Percentiles rank a stretch among this genome's conserved stretches.
Conservation (phyloP, 495 filamentous ascomycete species). For the Daldinia decipiens region DNA sequence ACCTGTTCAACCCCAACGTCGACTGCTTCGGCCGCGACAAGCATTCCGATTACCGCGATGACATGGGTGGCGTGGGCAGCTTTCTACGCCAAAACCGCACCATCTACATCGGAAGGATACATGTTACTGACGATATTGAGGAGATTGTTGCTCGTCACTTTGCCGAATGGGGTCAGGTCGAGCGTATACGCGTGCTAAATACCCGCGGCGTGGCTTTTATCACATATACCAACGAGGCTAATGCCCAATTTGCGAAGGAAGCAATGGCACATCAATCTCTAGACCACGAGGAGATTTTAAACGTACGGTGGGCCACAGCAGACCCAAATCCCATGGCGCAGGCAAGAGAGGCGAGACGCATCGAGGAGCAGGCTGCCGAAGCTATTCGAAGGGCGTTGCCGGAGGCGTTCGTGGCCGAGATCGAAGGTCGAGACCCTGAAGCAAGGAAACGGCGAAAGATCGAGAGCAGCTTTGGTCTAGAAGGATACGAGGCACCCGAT, state of each 20-base stretch:
- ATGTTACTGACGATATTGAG: slow-evolving; percentile 97
- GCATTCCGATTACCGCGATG: slow-evolving; percentile 86
- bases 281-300: slow-evolving; percentile 90
- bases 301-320: slow-evolving; percentile 95
- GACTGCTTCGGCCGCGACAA: slow-evolving; percentile 96
- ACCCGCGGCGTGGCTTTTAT: slow-evolving; percentile 81
- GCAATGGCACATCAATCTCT: slow-evolving; percentile 87
- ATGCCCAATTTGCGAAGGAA: slow-evolving; percentile 89
- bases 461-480: slow-evolving; percentile 86
- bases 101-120: slow-evolving; percentile 90
- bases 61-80: slow-evolving; percentile 94
- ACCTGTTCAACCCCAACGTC: slow-evolving; percentile 87
- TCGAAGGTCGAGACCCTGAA: slow-evolving; percentile 90
- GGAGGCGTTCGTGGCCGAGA: slow-evolving; percentile 88
- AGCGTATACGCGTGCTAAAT: slow-evolving; percentile 90
- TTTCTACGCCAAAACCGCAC: slow-evolving; percentile 94
- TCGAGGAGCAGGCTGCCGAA: slow-evolving; percentile 99
- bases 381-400: slow-evolving; percentile 92
- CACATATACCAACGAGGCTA: slow-evolving; percentile 86
- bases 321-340: slow-evolving; percentile 97
- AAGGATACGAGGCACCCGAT: slow-evolving; percentile 94
- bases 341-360: slow-evolving; percentile 84
- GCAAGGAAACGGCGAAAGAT: slow-evolving; percentile 88
- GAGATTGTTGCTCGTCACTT: slow-evolving; percentile 96
- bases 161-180: slow-evolving; percentile 91